Evolutionary conservation across 148 eudicot genomes (phyloP).

Genomic region (Chenopodium quinoa): DNA sequence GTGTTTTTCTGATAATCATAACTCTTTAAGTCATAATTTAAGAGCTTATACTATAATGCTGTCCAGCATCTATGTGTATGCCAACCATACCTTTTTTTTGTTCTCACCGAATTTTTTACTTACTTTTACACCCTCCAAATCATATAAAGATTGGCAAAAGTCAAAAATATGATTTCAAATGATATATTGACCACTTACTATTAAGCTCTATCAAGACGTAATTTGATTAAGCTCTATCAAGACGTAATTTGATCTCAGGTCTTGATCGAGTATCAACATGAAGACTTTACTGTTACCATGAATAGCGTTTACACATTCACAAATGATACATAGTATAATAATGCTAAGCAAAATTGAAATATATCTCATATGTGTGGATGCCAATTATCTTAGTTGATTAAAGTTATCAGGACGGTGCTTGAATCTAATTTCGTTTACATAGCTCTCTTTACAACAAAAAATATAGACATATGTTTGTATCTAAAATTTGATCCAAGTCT

Average conservation of each 20-base stretch:
- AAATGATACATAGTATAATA: too few relatives aligned
- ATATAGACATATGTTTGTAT: neutral
- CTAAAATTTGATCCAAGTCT: neutral
- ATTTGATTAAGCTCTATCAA: neutral
- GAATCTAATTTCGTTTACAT: too few relatives aligned
- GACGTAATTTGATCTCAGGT: too few relatives aligned
- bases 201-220: neutral
- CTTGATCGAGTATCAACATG: neutral
- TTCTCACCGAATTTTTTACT: neutral
- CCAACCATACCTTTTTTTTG: neutral
- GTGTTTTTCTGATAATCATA: conserved; percentile 18
- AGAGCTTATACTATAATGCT: neutral
- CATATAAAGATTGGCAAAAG: neutral
- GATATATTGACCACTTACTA: neutral
- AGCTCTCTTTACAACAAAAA: too few relatives aligned
- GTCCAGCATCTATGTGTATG: conserved; percentile 8
- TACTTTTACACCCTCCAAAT: neutral
- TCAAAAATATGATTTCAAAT: neutral
- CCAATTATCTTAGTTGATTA: too few relatives aligned
- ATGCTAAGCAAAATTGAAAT: too few relatives aligned
- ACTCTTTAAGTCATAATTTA: neutral
- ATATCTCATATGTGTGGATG: too few relatives aligned
- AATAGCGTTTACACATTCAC: too few relatives aligned
- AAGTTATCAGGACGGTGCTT: too few relatives aligned
- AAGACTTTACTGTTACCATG: too few relatives aligned